Evolutionary conservation across 805 yeast genomes (phyloP).

Genomic region (Kodamaea neixiangensis): DNA sequence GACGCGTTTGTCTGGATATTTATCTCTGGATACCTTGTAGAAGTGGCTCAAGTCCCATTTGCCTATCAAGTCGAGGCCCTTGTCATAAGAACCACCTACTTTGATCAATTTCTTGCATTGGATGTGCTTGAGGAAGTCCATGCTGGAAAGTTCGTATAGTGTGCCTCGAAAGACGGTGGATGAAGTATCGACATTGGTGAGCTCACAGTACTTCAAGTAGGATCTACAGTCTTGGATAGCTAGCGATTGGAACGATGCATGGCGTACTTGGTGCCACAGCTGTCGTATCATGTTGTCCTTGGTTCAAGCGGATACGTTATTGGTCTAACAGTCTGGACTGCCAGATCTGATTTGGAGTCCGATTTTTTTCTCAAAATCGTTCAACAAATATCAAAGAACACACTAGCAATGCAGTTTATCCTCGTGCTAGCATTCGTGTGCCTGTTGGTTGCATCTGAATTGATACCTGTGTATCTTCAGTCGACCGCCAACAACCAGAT

Average conservation of each 20-base stretch:
- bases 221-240: constrained; percentile 26
- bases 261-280: not conserved
- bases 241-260: not conserved
- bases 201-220: constrained; percentile 32
- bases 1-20: not conserved
- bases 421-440: not conserved
- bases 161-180: constrained; percentile 57
- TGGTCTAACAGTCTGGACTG: not conserved
- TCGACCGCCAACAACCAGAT: not conserved
- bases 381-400: not conserved
- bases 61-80: constrained; percentile 58
- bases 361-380: not conserved
- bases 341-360: not conserved
- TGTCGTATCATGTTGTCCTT: not conserved
- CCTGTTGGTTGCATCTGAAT: constrained; percentile 1
- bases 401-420: not conserved
- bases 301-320: not conserved
- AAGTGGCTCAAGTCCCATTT: constrained; percentile 45
- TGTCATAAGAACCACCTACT: constrained; percentile 58
- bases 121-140: constrained; percentile 40
- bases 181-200: constrained; percentile 19
- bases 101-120: constrained; percentile 40
- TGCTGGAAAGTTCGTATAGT: constrained; percentile 50
- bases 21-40: constrained; percentile 10
- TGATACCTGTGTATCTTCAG: constrained; percentile 8